These are phyloP conservation scores for Aulographum hederae DNA, from an alignment of 2,329 filamentous ascomycete genomes.

Conservation along the genomic window DNA sequence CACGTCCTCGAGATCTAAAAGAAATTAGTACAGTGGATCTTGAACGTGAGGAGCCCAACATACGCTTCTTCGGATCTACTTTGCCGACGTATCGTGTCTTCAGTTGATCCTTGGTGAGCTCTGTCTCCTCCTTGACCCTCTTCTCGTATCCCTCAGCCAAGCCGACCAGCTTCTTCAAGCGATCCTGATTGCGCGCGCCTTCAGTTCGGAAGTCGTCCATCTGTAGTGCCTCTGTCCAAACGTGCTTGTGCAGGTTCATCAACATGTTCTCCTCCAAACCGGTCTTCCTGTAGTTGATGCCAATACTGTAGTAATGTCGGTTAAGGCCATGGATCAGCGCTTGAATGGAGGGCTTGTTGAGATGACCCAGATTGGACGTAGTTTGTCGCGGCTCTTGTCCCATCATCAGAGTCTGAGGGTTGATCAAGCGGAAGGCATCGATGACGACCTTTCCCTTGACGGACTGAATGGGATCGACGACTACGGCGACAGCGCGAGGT, in stretches of 20 bases:
- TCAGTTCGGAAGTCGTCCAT: constrained; percentile 92
- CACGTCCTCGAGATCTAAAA: constrained; percentile 69
- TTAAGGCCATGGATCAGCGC: constrained; percentile 96
- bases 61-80: constrained; percentile 93
- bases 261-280: constrained; percentile 98
- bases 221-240: constrained; percentile 93
- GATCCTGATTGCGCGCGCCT: constrained; percentile 69
- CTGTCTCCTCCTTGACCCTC: constrained; percentile 95
- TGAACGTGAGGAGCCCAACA: constrained; percentile 10
- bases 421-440: constrained; percentile 95
- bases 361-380: constrained; percentile 89
- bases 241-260: constrained; percentile 99
- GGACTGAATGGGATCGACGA: constrained; percentile 96
- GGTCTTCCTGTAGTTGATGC: constrained; percentile 95
- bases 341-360: constrained; percentile 99
- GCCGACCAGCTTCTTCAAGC: constrained; percentile 67
- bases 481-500: constrained; percentile 87
- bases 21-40: constrained; percentile 8
- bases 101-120: constrained; percentile 89
- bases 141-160: constrained; percentile 96
- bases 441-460: constrained; percentile 99
- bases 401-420: constrained; percentile 93
- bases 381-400: constrained; percentile 95
- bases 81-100: constrained; percentile 99
- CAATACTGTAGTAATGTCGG: constrained; percentile 98